Conservation (phyloP, 257 asterid genomes). For the Jasminum sambac region DNA sequence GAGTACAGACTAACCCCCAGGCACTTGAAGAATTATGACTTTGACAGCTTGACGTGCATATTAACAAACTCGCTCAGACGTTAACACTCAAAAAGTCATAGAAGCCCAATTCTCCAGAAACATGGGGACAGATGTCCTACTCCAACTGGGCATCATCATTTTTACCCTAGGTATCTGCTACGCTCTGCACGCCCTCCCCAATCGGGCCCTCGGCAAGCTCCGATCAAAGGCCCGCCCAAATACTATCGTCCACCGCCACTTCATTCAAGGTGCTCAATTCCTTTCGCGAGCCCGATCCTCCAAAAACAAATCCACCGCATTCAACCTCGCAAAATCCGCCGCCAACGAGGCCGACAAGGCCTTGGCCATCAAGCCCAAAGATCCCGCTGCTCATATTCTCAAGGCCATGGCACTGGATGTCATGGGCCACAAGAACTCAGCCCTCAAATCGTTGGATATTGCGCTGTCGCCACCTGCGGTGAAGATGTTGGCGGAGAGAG, state of each 20-base stretch:
- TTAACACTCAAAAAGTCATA: background rate
- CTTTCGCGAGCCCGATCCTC: conserved; percentile 77
- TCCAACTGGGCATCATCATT: conserved; percentile 54
- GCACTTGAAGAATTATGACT: too few relatives aligned
- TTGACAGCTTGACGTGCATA: background rate
- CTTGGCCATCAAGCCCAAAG: conserved; percentile 61
- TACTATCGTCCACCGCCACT: conserved; percentile 70
- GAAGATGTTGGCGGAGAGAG: conserved; percentile 53
- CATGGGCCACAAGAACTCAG: conserved; percentile 66
- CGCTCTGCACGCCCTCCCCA: conserved; percentile 58
- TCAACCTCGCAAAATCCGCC: conserved; percentile 76
- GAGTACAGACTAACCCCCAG: too few relatives aligned
- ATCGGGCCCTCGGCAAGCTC: conserved; percentile 56
- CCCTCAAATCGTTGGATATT: conserved; percentile 60
- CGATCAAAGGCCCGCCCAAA: conserved; percentile 62
- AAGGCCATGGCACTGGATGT: conserved; percentile 74
- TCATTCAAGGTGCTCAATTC: conserved; percentile 78
- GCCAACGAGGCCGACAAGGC: conserved; percentile 74
- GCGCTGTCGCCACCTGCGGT: conserved; percentile 75
- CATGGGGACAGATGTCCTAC: conserved; percentile 50
- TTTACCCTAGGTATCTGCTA: conserved; percentile 62
- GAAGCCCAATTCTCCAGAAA: conserved; percentile 13
- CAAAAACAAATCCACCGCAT: conserved; percentile 41
- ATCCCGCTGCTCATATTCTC: conserved; percentile 81
- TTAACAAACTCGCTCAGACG: background rate